Evolutionary conservation across 768 basidiomycete genomes (phyloP), one percentile per base, ranked within the genome.

Genomic region (Mycena amicta): DNA sequence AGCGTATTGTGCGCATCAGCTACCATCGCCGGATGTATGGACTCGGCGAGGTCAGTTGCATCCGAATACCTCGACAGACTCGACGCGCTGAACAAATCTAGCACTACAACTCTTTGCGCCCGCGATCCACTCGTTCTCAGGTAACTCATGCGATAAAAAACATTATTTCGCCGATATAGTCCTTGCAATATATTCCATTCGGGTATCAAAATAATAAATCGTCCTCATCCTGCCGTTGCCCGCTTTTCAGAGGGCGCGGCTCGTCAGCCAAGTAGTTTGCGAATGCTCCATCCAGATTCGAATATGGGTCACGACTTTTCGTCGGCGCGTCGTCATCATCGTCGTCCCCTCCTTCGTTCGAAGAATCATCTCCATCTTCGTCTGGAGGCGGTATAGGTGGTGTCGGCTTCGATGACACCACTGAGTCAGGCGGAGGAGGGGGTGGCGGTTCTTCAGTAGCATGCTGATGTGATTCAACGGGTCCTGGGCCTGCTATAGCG

Each of bases 1-100:
- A 75, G 50, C 74, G 77, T 62, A 73, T 81, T 1, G 83, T 87
- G 5, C 78, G 88, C 47, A 89, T 95, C 67, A 97, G 95, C 67
- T 99, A 96, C 71, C 96, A 98, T 69, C 82, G 92, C 55, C 83
- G 87, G 63, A 89, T 96, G 87, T 98, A 96, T 74, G 96, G 95
- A 2, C 81, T 98, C 5, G 96, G 96, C 65, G 96, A 98, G 85
- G 95, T 94, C 53, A 64, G 89, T 75, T 6, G 33, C 47, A 26
- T 5, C 25, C 47, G 29, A 33, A 47, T 46, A 20, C 58, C 33
- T 28, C 11, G 25, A 49, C 30, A 53, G 51, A 22, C 28, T 13
- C 30, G 8, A 39, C 45, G 43, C n/a, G n/a, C 64, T 62, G 47
- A 56, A 63, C 51, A 28, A 22, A 25, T 30, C 47, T 69, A 95